Evolutionary conservation across 2,329 filamentous ascomycete genomes (phyloP).

Genomic region (Penicillium sp.): DNA sequence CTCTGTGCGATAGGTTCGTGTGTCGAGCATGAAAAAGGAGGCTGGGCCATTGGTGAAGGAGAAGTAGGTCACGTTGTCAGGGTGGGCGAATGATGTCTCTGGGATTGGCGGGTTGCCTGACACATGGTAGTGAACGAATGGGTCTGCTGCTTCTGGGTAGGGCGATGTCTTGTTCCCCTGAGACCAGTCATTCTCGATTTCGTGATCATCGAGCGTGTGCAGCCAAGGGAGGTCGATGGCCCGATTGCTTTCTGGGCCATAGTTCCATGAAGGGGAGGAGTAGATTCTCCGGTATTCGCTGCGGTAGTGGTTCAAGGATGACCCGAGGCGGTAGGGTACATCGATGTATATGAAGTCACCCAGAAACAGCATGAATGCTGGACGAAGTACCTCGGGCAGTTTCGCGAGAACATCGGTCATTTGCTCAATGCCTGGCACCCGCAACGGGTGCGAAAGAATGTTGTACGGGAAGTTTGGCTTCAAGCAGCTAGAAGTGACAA

Average conservation of each 20-base stretch:
- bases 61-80: conserved; percentile 74
- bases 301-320: conserved; percentile 72
- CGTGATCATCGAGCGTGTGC: conserved; percentile 94
- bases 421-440: conserved; percentile 76
- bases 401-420: conserved; percentile 72
- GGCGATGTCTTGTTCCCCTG: conserved; percentile 76
- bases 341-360: conserved; percentile 61
- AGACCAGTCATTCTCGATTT: conserved; percentile 90
- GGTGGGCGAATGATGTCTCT: conserved; percentile 51
- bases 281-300: conserved; percentile 96
- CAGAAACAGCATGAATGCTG: conserved; percentile 62
- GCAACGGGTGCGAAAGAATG: conserved; percentile 76
- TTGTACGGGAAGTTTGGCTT: conserved; percentile 89
- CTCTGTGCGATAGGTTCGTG: conserved; percentile 75
- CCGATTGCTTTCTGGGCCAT: conserved; percentile 64
- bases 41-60: conserved; percentile 87
- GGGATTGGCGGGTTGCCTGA: conserved; percentile 75
- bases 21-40: conserved; percentile 93
- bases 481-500: conserved; percentile 90
- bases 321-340: conserved; percentile 78
- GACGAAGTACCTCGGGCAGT: conserved; percentile 58
- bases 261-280: conserved; percentile 83
- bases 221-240: conserved; percentile 78
- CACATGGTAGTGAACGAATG: conserved; percentile 84
- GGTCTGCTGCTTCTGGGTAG: conserved; percentile 76